Evolutionary conservation across 768 basidiomycete species (phyloP).

Genomic region (Tylopilus sp.): DNA sequence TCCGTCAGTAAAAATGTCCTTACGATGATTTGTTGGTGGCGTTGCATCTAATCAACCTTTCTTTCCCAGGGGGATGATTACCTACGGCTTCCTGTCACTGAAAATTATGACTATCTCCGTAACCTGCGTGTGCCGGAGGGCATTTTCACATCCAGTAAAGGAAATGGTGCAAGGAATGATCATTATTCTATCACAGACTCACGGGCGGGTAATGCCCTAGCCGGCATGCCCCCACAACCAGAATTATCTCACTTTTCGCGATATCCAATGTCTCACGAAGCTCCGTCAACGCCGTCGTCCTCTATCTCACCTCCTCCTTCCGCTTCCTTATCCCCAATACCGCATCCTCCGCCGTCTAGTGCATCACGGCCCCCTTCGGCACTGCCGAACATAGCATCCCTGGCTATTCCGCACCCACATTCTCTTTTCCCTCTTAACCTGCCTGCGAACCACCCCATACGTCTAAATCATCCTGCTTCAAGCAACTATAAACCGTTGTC

Average conservation of each 20-base stretch:
- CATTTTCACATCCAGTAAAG: constrained; percentile 70
- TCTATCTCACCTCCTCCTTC: constrained; percentile 18
- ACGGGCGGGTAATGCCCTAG: constrained; percentile 12
- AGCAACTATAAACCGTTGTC: constrained; percentile 40
- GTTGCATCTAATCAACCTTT: constrained; percentile 6
- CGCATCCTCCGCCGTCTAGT: constrained; percentile 7
- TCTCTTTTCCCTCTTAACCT: not conserved
- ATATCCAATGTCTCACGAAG: constrained; percentile 12
- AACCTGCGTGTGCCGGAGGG: constrained; percentile 64
- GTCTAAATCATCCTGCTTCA: constrained; percentile 23
- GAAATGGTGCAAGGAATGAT: constrained; percentile 32
- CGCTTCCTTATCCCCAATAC: constrained; percentile 8
- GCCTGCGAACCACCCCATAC: constrained; percentile 13
- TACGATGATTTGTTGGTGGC: not conserved
- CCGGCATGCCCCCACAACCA: constrained; percentile 10
- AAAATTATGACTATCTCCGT: constrained; percentile 71
- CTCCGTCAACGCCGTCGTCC: constrained; percentile 6
- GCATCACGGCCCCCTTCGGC: constrained; percentile 6
- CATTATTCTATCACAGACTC: constrained; percentile 17
- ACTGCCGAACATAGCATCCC: constrained; percentile 23
- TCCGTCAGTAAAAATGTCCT: constrained; percentile 43
- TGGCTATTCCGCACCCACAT: constrained; percentile 9
- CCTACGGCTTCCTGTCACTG: constrained; percentile 64
- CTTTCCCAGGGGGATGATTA: constrained; percentile 62
- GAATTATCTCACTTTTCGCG: constrained; percentile 9